Percentiles rank a stretch among this genome's conserved stretches.
phyloP scores from a whole-genome alignment of 768 basidiomycete genomes.

The Lyophyllum decastes region DNA sequence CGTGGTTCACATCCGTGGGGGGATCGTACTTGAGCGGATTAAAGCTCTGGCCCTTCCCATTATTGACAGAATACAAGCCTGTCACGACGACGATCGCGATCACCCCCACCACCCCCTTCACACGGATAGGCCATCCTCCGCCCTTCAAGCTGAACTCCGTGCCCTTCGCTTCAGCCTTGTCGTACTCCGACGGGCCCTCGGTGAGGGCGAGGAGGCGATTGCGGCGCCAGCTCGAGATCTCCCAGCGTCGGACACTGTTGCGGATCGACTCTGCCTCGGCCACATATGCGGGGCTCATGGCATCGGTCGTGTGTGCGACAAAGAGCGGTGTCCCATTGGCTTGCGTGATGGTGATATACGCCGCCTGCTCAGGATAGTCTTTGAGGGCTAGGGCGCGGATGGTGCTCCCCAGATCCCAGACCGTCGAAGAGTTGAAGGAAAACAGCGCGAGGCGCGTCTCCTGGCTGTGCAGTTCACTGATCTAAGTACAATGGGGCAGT shows the following conservation, averaged over 20 bases:
- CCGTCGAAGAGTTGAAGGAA: slow-evolving; percentile 11
- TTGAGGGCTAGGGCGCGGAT: slow-evolving; percentile 12
- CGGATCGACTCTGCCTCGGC: slow-evolving; percentile 11
- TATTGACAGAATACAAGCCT: slow-evolving; percentile 6
- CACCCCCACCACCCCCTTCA: slow-evolving; percentile 9
- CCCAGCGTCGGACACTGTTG: slow-evolving; percentile 11
- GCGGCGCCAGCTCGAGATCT: slow-evolving; percentile 15
- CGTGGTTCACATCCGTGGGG: slow-evolving; percentile 11
- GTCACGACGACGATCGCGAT: slow-evolving; percentile 7
- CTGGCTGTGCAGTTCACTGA: slow-evolving; percentile 10
- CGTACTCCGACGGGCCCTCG: not conserved
- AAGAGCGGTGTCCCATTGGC: slow-evolving; percentile 10
- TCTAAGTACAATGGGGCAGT: not conserved
- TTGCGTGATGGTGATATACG: slow-evolving; percentile 9
- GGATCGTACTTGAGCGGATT: slow-evolving; percentile 17
- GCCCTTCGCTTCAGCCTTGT: not conserved
- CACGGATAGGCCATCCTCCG: slow-evolving; percentile 12
- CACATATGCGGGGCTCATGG: slow-evolving; percentile 7
- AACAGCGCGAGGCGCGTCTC: slow-evolving; percentile 9
- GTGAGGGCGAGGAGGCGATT: slow-evolving; percentile 4
- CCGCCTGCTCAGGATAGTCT: slow-evolving; percentile 13
- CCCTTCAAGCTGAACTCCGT: slow-evolving; percentile 12
- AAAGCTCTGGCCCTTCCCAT: slow-evolving; percentile 2
- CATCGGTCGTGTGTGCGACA: slow-evolving; percentile 9
- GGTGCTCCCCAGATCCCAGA: slow-evolving; percentile 14